phyloP scores from a whole-genome alignment of 2,329 filamentous ascomycete genomes.

The Phialophora macrospora region DNA sequence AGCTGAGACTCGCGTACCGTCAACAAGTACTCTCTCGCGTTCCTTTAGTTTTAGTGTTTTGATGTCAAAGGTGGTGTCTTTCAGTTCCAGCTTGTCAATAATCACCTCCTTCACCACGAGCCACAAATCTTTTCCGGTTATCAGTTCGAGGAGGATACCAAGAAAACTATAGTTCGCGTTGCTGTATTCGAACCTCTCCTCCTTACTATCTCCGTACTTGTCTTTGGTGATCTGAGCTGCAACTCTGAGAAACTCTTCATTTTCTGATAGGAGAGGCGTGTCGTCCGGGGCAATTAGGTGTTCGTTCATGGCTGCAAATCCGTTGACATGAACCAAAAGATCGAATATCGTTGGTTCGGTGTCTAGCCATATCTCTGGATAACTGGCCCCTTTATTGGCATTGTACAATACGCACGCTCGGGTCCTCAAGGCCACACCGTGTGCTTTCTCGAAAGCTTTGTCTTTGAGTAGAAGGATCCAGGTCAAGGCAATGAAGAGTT shows the following conservation, averaged over 20 bases:
- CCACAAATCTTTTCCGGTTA: neutral
- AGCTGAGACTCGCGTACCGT: neutral
- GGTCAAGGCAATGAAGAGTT: neutral
- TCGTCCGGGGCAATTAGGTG: neutral
- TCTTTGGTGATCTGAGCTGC: neutral
- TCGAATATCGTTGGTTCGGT: no score
- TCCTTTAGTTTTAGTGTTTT: neutral
- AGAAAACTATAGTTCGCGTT: neutral
- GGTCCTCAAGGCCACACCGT: neutral
- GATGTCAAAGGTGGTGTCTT: neutral
- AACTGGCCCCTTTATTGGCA: neutral
- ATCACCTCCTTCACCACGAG: neutral
- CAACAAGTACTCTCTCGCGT: neutral
- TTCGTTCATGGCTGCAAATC: neutral
- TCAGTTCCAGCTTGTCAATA: neutral
- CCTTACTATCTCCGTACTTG: neutral
- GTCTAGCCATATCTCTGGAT: conserved; percentile 2
- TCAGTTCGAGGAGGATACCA: neutral
- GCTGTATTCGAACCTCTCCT: conserved; percentile 1
- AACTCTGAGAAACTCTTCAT: conserved; percentile 1
- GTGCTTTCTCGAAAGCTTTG: neutral
- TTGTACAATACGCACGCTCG: neutral
- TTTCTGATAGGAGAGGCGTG: neutral
- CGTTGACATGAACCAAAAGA: neutral
- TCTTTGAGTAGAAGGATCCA: conserved; percentile 4